Base-by-base conservation (phyloP, 495 filamentous ascomycete species). In the Durotheca rogersii region DNA sequence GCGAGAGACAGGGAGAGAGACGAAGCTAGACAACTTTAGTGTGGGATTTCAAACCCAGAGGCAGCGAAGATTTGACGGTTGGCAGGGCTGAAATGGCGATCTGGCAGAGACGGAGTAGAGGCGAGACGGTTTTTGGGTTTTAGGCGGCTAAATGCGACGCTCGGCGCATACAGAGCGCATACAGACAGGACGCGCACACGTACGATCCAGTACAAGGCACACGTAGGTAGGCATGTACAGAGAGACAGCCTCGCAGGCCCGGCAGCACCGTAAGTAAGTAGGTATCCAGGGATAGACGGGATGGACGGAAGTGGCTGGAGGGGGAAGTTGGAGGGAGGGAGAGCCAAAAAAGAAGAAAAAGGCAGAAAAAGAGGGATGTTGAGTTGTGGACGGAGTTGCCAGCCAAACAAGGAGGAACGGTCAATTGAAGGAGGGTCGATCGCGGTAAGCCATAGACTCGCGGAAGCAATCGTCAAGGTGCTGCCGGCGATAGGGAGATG, bases 111-210 rank as follows among this genome's bases (percentile, higher is more conserved):
- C 34, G 37, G 43, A 35, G 44, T 31, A 48, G 38, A 19, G 30
- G 48, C 37, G 23, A 45, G 20, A 47, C 27, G 29, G 44, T 41
- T 51, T 41, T n/a, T n/a, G n/a, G 35, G 44, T 49, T 41, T 39
- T 48, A 58, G 30, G 55, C 49, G 55, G 55, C 55, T 58, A 58
- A 58, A 58, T 58, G 55, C 48, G 55, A 58, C 55, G 44, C 38
- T 53, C 44, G 40, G 55, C 44, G 48, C 55, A 49, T 42, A 47
- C 42, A 23, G 23, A 25, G 21, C 29, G 29, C 25, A 39, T 27
- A 44, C n/a, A 12, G 30, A 39, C 33, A 45, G 16, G 40, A 23
- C 33, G 33, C 19, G 9, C 12, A 45, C 12, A n/a, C 29, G 39
- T 7, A 35, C 31, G 7, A 16, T 12, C 33, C 15, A 31, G 21